Conservation (phyloP, 306 rosid species). For the Medicago ruthenica region DNA sequence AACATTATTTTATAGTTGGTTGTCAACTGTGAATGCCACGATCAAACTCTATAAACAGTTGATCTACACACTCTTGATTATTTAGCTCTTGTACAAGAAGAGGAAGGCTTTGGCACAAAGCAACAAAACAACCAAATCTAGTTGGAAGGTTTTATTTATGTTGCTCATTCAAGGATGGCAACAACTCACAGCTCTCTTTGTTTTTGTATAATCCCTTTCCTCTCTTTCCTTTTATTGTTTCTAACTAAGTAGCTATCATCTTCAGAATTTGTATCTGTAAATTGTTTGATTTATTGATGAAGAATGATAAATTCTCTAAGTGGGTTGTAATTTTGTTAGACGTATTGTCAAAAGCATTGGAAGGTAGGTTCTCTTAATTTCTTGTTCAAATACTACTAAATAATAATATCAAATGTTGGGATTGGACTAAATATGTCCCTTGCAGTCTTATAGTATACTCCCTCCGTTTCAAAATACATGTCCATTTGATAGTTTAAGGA, state of each 20-base stretch:
- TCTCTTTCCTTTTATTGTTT: constrained; percentile 38
- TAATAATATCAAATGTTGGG: constrained; percentile 30
- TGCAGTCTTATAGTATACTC: neutral
- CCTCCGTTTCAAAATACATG: too few species aligned
- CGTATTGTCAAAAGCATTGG: constrained; percentile 46
- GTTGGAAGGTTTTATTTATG: constrained; percentile 41
- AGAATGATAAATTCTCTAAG: constrained; percentile 48
- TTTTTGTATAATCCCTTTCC: constrained; percentile 63
- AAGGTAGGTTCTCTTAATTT: constrained; percentile 43
- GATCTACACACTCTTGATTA: constrained; percentile 35
- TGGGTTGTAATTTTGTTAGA: constrained; percentile 54
- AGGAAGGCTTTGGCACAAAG: constrained; percentile 43
- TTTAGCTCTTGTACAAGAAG: constrained; percentile 48
- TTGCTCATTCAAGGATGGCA: constrained; percentile 51
- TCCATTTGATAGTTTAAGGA: too few species aligned
- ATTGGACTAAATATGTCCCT: neutral
- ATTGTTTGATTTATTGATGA: constrained; percentile 62
- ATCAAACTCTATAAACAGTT: constrained; percentile 40
- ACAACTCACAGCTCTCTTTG: constrained; percentile 53
- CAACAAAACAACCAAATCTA: constrained; percentile 38
- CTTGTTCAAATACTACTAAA: neutral
- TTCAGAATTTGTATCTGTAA: constrained; percentile 60
- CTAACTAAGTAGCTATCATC: constrained; percentile 42
- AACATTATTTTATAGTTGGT: constrained; percentile 18
- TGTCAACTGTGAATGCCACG: constrained; percentile 27